These are phyloP conservation scores for Zostera marina DNA, from an alignment of 116 monocot genomes.

Conservation along the genomic window DNA sequence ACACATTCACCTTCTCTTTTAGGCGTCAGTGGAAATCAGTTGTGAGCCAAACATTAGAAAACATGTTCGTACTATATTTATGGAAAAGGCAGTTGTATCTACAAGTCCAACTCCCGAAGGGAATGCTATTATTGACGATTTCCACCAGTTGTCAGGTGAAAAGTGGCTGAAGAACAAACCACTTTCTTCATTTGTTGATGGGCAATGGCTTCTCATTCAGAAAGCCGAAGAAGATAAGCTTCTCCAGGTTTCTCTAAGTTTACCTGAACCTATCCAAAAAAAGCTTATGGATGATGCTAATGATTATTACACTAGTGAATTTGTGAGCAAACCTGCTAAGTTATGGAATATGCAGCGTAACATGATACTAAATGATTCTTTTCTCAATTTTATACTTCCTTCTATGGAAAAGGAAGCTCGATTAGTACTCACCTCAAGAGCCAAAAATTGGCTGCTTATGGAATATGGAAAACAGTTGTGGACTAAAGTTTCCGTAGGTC, in stretches of 20 bases:
- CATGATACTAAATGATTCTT: slow-evolving; percentile 67
- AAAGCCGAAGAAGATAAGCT: slow-evolving; percentile 96
- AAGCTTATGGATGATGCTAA: slow-evolving; percentile 49
- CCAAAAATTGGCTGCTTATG: slow-evolving; percentile 68
- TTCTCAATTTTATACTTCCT: slow-evolving; percentile 60
- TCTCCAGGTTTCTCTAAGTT: slow-evolving; percentile 68
- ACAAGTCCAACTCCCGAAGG: slow-evolving; percentile 85
- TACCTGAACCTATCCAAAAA: slow-evolving; percentile 37
- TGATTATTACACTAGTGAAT: slow-evolving; percentile 69
- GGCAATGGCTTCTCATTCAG: slow-evolving; percentile 83
- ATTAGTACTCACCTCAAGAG: slow-evolving; percentile 45
- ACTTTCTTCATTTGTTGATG: slow-evolving; percentile 53
- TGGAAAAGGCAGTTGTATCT: slow-evolving; percentile 71
- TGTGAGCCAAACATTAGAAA: slow-evolving; percentile 83
- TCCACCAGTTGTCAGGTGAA: slow-evolving; percentile 61
- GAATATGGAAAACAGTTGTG: slow-evolving; percentile 84
- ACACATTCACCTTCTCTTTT: not conserved
- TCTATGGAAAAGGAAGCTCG: slow-evolving; percentile 94
- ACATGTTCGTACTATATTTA: slow-evolving; percentile 56
- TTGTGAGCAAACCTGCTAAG: slow-evolving; percentile 69
- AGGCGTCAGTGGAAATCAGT: slow-evolving; percentile 91
- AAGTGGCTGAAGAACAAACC: slow-evolving; percentile 88
- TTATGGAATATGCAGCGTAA: slow-evolving; percentile 86
- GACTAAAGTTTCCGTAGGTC: slow-evolving; percentile 82
- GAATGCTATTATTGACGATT: slow-evolving; percentile 52